Base-by-base conservation (phyloP, 2,329 filamentous ascomycete genomes). In the Epichloe gansuensis region DNA sequence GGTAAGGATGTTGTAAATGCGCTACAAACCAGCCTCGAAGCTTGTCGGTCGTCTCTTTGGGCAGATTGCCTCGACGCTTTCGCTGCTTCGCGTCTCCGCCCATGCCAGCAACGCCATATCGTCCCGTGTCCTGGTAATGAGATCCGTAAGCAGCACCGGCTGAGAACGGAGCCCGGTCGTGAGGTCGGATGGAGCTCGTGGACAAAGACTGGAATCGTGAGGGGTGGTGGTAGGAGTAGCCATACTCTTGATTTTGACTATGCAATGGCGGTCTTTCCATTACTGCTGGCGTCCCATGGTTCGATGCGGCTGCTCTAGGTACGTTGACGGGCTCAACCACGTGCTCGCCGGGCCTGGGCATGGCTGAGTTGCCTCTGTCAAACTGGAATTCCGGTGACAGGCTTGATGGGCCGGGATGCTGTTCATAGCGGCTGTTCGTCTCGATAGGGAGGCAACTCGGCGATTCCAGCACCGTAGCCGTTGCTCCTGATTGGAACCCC, bases 21-120 rank as follows among this genome's bases (percentile, higher is more conserved):
- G 76, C 75, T 50, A 83, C 69, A 58, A 94, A 91, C 90, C 90
- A 95, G 0, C 80, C 74, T 51, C 86, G 81, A 42, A 95, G 74
- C 58, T 87, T 83, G 63, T 91, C 86, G 0, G 89, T 95, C 0
- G 88, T 88, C 52, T 90, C 86, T 64, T 94, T 94, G n/a, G 90
- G 90, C 3, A 95, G 74, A 62, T 95, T 95, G 1, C 90, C 90
- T 41, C 90, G 78, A 50, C 89, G 76, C 65, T 81, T 83, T 35
- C 80, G 71, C 58, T 75, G 75, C 64, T 77, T 80, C 54, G 63
- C 69, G 53, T 78, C 76, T 2, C 64, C 68, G 17, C 63, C 38
- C 3, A 48, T 48, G 23, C 69, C 68, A 17, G 70, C 58, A 3
- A 75, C 69, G 15, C 66, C 65, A 23, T 69, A 69, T 12, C 70